These are phyloP conservation scores for Lithocarpus polystachyus DNA, from an alignment of 306 rosid species.

Conservation along the genomic window DNA sequence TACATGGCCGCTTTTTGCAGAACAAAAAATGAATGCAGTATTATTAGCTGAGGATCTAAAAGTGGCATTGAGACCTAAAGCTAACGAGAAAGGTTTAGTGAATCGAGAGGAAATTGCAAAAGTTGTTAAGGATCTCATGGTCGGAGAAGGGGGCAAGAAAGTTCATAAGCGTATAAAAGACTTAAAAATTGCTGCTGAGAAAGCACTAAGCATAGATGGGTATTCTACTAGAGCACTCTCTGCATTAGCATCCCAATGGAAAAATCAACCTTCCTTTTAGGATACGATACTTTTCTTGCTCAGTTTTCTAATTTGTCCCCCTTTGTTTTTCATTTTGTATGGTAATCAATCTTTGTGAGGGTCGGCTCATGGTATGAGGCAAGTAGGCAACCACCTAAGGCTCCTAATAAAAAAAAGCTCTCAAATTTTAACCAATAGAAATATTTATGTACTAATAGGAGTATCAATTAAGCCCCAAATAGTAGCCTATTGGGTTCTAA, in stretches of 20 bases:
- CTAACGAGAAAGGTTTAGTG: conserved; percentile 17
- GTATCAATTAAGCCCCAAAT: too few relatives aligned
- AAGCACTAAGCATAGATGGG: conserved; percentile 33
- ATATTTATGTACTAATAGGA: too few relatives aligned
- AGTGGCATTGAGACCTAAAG: conserved; percentile 31
- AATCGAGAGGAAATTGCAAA: conserved; percentile 29
- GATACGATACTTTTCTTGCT: background rate
- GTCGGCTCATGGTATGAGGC: too few relatives aligned
- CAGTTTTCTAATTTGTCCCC: background rate
- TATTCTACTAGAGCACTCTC: conserved; percentile 32
- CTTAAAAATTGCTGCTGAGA: conserved; percentile 17
- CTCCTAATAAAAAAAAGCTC: too few relatives aligned
- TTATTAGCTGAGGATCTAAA: conserved; percentile 18
- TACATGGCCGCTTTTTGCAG: conserved; percentile 45
- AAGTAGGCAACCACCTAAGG: too few relatives aligned
- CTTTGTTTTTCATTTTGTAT: too few relatives aligned
- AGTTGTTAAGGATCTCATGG: conserved; percentile 22
- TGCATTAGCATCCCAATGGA: conserved; percentile 34
- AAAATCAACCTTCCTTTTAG: background rate
- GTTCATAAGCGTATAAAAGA: conserved; percentile 19
- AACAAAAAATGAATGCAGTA: conserved; percentile 34
- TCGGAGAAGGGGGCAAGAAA: conserved; percentile 32
- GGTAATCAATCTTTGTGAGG: too few relatives aligned
- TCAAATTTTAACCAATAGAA: too few relatives aligned
- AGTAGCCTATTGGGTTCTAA: too few relatives aligned